Base-by-base conservation (phyloP, 805 yeast species). In the Hanseniaspora singularis region DNA sequence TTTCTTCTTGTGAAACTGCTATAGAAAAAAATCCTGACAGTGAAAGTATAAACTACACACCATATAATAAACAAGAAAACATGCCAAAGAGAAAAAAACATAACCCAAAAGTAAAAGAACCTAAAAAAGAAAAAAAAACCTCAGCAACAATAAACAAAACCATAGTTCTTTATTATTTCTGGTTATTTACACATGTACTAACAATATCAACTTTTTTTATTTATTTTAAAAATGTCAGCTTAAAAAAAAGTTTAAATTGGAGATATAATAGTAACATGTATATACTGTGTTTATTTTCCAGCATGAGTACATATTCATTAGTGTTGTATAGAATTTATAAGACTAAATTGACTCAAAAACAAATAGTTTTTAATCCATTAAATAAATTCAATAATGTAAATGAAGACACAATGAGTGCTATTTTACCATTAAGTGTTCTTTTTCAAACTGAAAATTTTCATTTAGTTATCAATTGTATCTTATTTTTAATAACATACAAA, bases 391-490 rank as follows among this genome's bases (percentile, higher is more conserved):
- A n/a, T n/a, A n/a, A n/a, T n/a, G n/a, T n/a, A n/a, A n/a, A n/a
- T n/a, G n/a, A n/a, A n/a, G n/a, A n/a, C n/a, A n/a, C n/a, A 33
- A 19, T 16, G 20, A 18, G 4, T 16, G 49, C 43, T 14, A 46
- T 24, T 30, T 40, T 53, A 12, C 52, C 55, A 14, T 38, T 53
- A 14, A 43, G 52, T 4, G 36, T 28, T 18, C 50, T 53, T 10
- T 39, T 52, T 15, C 36, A 41, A 40, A 46, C 51, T 10, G 55
- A 53, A 37, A 53, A 52, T 28, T 52, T 52, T 34, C 54, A 52
- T 20, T 43, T 53, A 12, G 33, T 53, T 5, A 22, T 47, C 12
- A 38, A 38, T 16, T 30, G 23, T 24, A 36, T 26, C 41, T 51
- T 26, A 14, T 39, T 23, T 46, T 51, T n/a, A 40, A 44, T 53